Base-by-base conservation (phyloP, 73 alveolate species). In the Effrenium voratum region DNA sequence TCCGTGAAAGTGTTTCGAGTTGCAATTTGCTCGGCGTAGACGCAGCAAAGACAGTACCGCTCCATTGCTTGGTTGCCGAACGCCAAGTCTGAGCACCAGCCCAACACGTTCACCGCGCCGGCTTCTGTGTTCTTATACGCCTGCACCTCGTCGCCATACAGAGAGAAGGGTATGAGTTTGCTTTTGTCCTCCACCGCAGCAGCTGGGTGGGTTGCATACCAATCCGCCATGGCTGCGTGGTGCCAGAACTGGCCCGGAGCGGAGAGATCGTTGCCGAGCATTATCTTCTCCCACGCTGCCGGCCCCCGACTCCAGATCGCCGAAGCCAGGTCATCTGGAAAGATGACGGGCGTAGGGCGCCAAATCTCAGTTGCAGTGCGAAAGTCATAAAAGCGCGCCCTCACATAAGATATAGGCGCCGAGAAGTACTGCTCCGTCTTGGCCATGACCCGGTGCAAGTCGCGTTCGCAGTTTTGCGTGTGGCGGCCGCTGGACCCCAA, bases 111-210 rank as follows among this genome's bases (percentile, higher is more conserved):
- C 13, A 75, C 32, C 40, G 55, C 19, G 15, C 86, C 86, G 36
- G 49, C 52, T 38, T 75, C 86, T 36, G 86, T 22, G 52, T 75
- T 75, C 34, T 13, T n/a, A 12, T 19, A 75, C 8, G 86, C 86
- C 15, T 75, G 49, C 57, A 75, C 52, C 49, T 75, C 86, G 36
- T 75, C 86, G 6, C 86, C 86, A 41, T 75, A 75, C 59, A 75
- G n/a, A 13, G 57, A 26, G 55, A 75, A 40, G 30, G 60, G 86
- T 16, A 75, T 36, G 34, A 75, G 55, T 0, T 40, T 34, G 8
- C 30, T 26, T 34, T 1, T 30, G 43, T 26, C 19, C 24, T 34
- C 43, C 38, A 40, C 80, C 19, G 34, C 24, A 68, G 24, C 24
- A 40, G 24, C 80, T 30, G 80, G 80, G 12, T 75, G 49, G 24